Base-by-base conservation (phyloP, 1,284 basidiomycete species). In the Apiotrichum domesticum region DNA sequence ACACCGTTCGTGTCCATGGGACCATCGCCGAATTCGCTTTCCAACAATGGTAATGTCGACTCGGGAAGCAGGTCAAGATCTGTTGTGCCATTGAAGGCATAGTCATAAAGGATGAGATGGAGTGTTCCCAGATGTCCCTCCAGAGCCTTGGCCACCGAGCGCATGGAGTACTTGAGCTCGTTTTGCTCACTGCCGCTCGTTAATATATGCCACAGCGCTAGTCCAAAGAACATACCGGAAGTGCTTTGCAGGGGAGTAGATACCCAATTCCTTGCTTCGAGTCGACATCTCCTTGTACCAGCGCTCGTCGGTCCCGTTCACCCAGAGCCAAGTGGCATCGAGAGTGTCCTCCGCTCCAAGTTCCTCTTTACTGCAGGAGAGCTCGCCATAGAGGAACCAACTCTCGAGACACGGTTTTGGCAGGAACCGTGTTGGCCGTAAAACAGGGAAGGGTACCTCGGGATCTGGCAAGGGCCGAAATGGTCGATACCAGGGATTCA, bases 271-370 rank as follows among this genome's bases (percentile, higher is more conserved):
- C 1, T 51, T 44, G 10, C 64, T 51, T 59, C 63, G 64, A 15
- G 58, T 14, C 2, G 62, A 35, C 70, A 74, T 66, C 14, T 64
- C 64, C 11, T 63, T 52, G n/a, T 56, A 37, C 74, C 73, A 76
- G 3, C 69, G 55, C 9, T 53, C 52, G 59, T 76, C 74, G 1
- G 65, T 65, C 0, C 74, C 74, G 49, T 76, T 76, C 15, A 75
- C 73, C 74, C 74, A 75, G 0, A 72, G 55, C 70, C 70, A 76
- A 0, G 66, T 72, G 2, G 66, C 70, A 50, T 76, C 74, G 15
- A 75, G 58, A 33, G 54, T 63, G 37, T 72, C 71, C 56, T 75
- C 74, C 15, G 63, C 58, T 1, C 71, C 73, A 14, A 75, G 51
- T 29, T 73, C 69, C 4, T 43, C 51, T 34, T 52, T 45, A 4